Evolutionary conservation across 805 yeast genomes (phyloP).

Genomic region (Barnettozyma wickerhamii): DNA sequence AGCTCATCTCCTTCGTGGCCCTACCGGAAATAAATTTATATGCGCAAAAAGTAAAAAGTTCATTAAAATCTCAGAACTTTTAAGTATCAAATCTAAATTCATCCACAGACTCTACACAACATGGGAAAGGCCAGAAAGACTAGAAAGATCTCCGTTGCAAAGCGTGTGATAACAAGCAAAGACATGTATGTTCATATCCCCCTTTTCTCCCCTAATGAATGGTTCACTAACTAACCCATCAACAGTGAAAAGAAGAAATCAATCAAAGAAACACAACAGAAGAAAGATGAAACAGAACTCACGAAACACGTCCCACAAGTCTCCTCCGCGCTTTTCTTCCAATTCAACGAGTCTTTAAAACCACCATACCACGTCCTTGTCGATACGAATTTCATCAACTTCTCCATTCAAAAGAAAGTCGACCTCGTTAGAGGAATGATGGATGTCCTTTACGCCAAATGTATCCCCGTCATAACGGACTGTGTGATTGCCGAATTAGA

Average conservation of each 20-base stretch:
- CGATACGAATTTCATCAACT: slow-evolving; percentile 96
- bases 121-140: slow-evolving; percentile 99
- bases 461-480: slow-evolving; percentile 93
- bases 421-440: slow-evolving; percentile 95
- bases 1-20: no score
- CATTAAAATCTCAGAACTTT: no score
- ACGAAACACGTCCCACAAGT: slow-evolving; percentile 74
- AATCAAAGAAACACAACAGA: slow-evolving; percentile 31
- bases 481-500: slow-evolving; percentile 98
- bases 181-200: slow-evolving; percentile 42
- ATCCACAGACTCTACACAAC: no score
- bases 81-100: no score
- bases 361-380: slow-evolving; percentile 98
- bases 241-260: slow-evolving; percentile 38
- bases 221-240: slow-evolving; percentile 5
- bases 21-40: no score
- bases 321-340: slow-evolving; percentile 92
- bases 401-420: slow-evolving; percentile 91
- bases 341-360: slow-evolving; percentile 86
- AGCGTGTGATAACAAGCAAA: slow-evolving; percentile 71
- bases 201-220: background rate
- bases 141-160: slow-evolving; percentile 91
- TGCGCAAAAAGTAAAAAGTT: no score
- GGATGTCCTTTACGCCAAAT: slow-evolving; percentile 92
- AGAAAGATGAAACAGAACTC: slow-evolving; percentile 74